phyloP scores from a whole-genome alignment of 352 stramenopile species.

The Plasmopara halstedii region DNA sequence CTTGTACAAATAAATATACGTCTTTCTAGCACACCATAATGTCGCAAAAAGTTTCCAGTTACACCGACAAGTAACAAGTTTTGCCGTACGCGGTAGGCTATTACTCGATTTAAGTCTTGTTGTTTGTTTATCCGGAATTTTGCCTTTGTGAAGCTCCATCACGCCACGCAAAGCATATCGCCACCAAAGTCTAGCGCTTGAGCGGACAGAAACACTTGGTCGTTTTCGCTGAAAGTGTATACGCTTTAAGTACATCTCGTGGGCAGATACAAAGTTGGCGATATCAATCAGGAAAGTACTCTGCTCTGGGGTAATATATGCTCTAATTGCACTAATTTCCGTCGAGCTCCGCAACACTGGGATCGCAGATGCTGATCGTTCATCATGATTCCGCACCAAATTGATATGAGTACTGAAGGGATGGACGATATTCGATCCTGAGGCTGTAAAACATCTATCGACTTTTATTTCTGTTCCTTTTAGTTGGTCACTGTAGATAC shows the following conservation, averaged over 20 bases:
- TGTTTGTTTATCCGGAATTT: constrained; percentile 3
- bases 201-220: constrained; percentile 37
- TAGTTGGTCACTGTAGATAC: constrained; percentile 60
- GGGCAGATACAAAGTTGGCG: constrained; percentile 67
- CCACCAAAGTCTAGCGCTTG: constrained; percentile 61
- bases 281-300: constrained; percentile 77
- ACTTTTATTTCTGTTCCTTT: constrained; percentile 5
- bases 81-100: constrained; percentile 3
- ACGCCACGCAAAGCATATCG: constrained; percentile 68
- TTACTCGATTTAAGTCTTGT: background rate
- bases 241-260: constrained; percentile 78
- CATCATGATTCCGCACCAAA: constrained; percentile 74
- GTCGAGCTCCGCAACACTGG: constrained; percentile 60
- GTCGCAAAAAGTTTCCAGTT: constrained; percentile 59
- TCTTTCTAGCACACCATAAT: constrained; percentile 49
- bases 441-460: constrained; percentile 6
- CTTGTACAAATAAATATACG: constrained; percentile 76
- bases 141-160: constrained; percentile 40
- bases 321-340: constrained; percentile 59
- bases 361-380: constrained; percentile 53
- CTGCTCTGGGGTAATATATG: constrained; percentile 55
- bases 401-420: constrained; percentile 72
- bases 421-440: constrained; percentile 53
- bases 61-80: constrained; percentile 11
- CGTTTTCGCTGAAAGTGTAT: constrained; percentile 68